phyloP scores from a whole-genome alignment of 108 stramenopile species.

The Heterococcus sp. region DNA sequence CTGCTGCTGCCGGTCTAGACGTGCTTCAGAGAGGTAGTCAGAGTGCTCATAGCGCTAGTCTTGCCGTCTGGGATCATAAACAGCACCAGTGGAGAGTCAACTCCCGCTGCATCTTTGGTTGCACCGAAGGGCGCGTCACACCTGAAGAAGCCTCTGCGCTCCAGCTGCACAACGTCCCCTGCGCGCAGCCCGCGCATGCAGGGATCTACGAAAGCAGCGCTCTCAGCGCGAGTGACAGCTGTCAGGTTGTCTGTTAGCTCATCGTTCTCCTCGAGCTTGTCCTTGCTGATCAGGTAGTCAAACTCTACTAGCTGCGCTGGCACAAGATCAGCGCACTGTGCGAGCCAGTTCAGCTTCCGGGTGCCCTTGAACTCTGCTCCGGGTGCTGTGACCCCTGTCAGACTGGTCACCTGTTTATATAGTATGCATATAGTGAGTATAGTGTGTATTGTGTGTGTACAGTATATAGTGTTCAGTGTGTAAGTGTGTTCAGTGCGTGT shows the following conservation, averaged over 20 bases:
- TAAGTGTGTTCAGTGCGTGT: neutral
- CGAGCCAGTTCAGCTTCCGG: conserved; percentile 85
- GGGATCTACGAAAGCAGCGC: conserved; percentile 58
- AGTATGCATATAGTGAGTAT: neutral
- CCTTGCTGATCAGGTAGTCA: conserved; percentile 92
- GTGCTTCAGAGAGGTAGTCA: conserved; percentile 38
- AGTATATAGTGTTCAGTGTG: too few relatives aligned
- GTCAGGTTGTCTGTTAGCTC: conserved; percentile 90
- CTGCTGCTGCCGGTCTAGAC: conserved; percentile 34
- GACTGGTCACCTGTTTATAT: neutral
- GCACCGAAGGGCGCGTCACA: conserved; percentile 46
- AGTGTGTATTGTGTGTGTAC: neutral
- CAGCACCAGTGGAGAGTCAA: conserved; percentile 61
- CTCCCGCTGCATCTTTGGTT: too few relatives aligned
- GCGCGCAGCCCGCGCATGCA: conserved; percentile 42
- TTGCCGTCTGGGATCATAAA: conserved; percentile 97
- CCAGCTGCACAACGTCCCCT: conserved; percentile 91
- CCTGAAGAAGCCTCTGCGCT: conserved; percentile 93
- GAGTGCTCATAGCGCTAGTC: conserved; percentile 79
- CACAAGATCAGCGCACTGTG: conserved; percentile 58
- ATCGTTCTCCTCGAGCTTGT: conserved; percentile 75
- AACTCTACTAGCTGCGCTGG: conserved; percentile 79
- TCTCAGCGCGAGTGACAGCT: conserved; percentile 58
- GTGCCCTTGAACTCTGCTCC: conserved; percentile 41
- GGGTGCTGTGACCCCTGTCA: neutral